Conservation (phyloP, 768 basidiomycete genomes). For the Austroboletus festivus region DNA sequence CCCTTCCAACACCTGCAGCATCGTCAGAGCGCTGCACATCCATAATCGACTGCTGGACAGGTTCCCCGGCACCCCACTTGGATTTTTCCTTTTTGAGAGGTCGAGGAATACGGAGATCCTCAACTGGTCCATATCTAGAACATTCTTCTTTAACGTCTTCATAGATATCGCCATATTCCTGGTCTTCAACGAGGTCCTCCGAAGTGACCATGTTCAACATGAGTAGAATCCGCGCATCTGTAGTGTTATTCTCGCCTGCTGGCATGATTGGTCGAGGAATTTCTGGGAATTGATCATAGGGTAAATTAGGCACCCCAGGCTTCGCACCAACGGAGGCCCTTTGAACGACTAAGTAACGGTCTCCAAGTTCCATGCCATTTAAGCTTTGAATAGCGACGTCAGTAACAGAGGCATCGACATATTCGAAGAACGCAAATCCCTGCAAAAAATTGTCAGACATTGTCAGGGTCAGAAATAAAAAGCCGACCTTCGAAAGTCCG, state of each 20-base stretch:
- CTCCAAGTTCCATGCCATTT: slow-evolving; percentile 97
- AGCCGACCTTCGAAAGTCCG: slow-evolving; percentile 77
- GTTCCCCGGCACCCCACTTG: slow-evolving; percentile 68
- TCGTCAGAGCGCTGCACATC: slow-evolving; percentile 79
- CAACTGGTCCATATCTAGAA: slow-evolving; percentile 71
- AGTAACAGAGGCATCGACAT: slow-evolving; percentile 83
- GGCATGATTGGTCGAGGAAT: slow-evolving; percentile 88
- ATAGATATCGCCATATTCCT: slow-evolving; percentile 90
- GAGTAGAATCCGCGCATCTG: slow-evolving; percentile 81
- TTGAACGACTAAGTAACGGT: slow-evolving; percentile 93
- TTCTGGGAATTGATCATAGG: slow-evolving; percentile 78
- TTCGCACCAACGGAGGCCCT: slow-evolving; percentile 94
- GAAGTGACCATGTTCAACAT: slow-evolving; percentile 98
- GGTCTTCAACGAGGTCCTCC: slow-evolving; percentile 86
- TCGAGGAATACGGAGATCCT: slow-evolving; percentile 85
- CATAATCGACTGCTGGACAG: slow-evolving; percentile 53
- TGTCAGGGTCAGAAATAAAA: neutral
- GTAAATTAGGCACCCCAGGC: slow-evolving; percentile 60
- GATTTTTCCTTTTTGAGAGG: slow-evolving; percentile 84
- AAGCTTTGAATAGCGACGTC: slow-evolving; percentile 95
- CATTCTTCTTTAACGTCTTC: slow-evolving; percentile 95
- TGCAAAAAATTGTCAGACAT: slow-evolving; percentile 30
- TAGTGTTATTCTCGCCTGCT: slow-evolving; percentile 60
- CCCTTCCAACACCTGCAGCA: slow-evolving; percentile 89
- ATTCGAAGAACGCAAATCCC: slow-evolving; percentile 99